A percentile compares a stretch with the other conserved stretches of the same genome.
Conservation (phyloP, 108 stramenopile species). For the Nitzschia sp. region DNA sequence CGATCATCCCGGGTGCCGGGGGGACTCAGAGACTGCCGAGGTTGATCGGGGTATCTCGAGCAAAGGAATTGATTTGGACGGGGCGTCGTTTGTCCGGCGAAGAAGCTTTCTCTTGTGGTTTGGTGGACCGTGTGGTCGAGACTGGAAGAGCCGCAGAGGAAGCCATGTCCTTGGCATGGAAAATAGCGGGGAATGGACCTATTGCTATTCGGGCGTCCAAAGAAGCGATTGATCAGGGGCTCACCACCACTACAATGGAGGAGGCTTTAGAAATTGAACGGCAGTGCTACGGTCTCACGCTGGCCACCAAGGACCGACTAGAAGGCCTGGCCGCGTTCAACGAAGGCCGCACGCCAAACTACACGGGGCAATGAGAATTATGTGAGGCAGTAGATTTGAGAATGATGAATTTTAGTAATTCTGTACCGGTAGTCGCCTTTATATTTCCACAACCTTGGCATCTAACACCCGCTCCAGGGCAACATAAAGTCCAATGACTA, state of each 20-base stretch:
- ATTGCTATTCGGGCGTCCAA: slow-evolving; percentile 78
- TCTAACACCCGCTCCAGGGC: slow-evolving; percentile 41
- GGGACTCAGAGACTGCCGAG: slow-evolving; percentile 80
- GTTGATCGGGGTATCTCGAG: slow-evolving; percentile 58
- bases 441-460: slow-evolving; percentile 50
- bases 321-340: slow-evolving; percentile 77
- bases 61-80: slow-evolving; percentile 80
- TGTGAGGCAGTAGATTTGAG: too few species aligned
- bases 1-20: slow-evolving; percentile 86
- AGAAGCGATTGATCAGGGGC: slow-evolving; percentile 64
- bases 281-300: slow-evolving; percentile 48
- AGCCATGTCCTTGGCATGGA: slow-evolving; percentile 46
- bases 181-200: slow-evolving; percentile 74
- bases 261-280: slow-evolving; percentile 68
- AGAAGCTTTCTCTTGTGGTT: slow-evolving; percentile 50
- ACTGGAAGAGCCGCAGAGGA: slow-evolving; percentile 22
- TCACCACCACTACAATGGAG: slow-evolving; percentile 39
- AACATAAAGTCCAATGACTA: slow-evolving; percentile 25
- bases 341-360: slow-evolving; percentile 68
- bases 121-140: slow-evolving; percentile 57
- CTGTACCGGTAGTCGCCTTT: neutral
- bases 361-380: slow-evolving; percentile 16
- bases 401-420: neutral
- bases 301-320: slow-evolving; percentile 70
- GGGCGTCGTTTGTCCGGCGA: slow-evolving; percentile 42